Evolutionary conservation across 768 basidiomycete genomes (phyloP), one percentile per base, ranked within the genome.

Genomic region (Naematelia aurantialba): DNA sequence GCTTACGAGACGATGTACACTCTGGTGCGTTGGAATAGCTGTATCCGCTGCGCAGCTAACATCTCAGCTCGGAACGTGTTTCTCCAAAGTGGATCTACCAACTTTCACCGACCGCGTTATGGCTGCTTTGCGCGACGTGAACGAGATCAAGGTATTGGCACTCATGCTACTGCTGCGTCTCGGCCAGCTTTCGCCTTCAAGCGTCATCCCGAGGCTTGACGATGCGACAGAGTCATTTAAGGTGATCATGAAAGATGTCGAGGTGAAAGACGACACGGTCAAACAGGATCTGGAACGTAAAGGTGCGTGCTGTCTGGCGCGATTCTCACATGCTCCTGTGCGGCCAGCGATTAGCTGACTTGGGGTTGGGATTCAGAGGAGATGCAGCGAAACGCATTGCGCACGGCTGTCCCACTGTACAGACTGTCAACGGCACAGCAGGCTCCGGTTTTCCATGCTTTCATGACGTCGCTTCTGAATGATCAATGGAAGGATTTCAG

Each of bases 1-100:
- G 94, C 96, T 1, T 98, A 89, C 77, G 96, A 99, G 78, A 91
- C 92, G 1, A 89, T 97, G 81, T 70, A 96, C 74, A 96, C 92
- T 19, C 78, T 98, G 66, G 91, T 92, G 67, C 66, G 87, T 52
- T 19, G 42, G 11, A n/a, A 4, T 17, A 1, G n/a, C 42, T 39
- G 8, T 52, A 17, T 52, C 52, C 5, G 19, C 17, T 58, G 26
- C 22, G 8, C 0, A 22, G 58, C 54, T 55, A 22, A 51, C 30
- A 14, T 26, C 14, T 10, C 44, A 73, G 71, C 66, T 72, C 26
- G 65, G 62, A 67, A 97, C 91, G 1, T 97, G 91, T 75, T 82
- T 97, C 57, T 81, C 83, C 59, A 89, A 88, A 73, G 83, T 99
- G 49, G 93, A 96, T 71, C 80, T 96, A 19, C 85, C 89, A 62